Conservation (phyloP, 352 stramenopile species). For the Phytophthora ohioensis region DNA sequence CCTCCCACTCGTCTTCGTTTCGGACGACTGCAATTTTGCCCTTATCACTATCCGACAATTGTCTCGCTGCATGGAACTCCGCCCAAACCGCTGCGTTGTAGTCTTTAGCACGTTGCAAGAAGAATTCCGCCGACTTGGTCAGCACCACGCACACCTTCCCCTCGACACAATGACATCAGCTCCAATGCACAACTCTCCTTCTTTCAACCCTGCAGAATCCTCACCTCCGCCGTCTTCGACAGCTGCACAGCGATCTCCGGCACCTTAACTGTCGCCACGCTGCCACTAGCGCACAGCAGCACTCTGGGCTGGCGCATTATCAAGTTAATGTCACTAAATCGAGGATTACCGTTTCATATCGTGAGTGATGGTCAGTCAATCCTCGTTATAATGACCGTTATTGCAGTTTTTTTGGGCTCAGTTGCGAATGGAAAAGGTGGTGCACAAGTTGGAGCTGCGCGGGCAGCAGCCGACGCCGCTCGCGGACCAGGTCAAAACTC, state of each 20-base stretch:
- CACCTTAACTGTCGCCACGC: slow-evolving; percentile 89
- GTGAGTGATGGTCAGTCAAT: slow-evolving; percentile 23
- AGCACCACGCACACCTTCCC: slow-evolving; percentile 81
- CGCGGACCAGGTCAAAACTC: slow-evolving; percentile 25
- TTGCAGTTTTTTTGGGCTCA: background rate
- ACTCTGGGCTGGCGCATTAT: slow-evolving; percentile 51
- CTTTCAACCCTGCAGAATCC: background rate
- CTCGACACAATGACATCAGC: background rate
- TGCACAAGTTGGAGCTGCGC: slow-evolving; percentile 47
- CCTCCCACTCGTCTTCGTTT: slow-evolving; percentile 86
- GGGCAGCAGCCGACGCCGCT: slow-evolving; percentile 36
- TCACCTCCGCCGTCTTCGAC: slow-evolving; percentile 62
- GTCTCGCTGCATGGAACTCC: slow-evolving; percentile 50
- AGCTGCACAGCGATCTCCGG: slow-evolving; percentile 83
- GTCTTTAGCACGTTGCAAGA: slow-evolving; percentile 74
- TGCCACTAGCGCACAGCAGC: slow-evolving; percentile 83
- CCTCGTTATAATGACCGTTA: no score
- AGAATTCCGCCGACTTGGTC: slow-evolving; percentile 86
- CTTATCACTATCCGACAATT: background rate
- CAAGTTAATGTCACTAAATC: slow-evolving; percentile 18
- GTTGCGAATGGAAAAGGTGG: slow-evolving; percentile 57
- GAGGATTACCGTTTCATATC: slow-evolving; percentile 3
- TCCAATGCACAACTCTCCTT: background rate
- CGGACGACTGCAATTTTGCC: slow-evolving; percentile 55
- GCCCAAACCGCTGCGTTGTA: slow-evolving; percentile 70